Conservation (phyloP, 1,284 basidiomycete species). For the Afroboletus lepidellus region DNA sequence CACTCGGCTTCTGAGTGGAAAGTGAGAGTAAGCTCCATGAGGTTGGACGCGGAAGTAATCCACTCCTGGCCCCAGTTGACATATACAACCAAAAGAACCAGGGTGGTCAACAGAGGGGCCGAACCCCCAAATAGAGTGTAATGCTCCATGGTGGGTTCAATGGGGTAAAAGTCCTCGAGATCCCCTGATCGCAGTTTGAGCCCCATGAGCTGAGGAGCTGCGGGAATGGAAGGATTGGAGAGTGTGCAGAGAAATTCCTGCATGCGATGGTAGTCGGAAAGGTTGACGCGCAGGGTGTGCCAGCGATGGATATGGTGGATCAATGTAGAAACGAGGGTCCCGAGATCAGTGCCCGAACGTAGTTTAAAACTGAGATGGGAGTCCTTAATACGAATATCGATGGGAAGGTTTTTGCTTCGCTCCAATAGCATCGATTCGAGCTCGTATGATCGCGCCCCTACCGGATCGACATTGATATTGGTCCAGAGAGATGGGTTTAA, state of each 20-base stretch:
- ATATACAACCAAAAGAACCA: constrained; percentile 55
- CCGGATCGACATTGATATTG: constrained; percentile 12
- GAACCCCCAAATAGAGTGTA: constrained; percentile 52
- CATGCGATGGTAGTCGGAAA: constrained; percentile 54
- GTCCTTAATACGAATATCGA: constrained; percentile 24
- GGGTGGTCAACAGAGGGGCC: constrained; percentile 41
- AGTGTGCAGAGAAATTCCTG: constrained; percentile 18
- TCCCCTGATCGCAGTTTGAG: too few species aligned
- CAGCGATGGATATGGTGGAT: constrained; percentile 46
- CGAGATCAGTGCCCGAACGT: constrained; percentile 36
- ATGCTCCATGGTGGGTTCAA: constrained; percentile 35
- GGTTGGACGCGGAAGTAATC: constrained; percentile 37
- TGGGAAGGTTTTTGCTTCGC: constrained; percentile 28
- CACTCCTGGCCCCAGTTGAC: constrained; percentile 53
- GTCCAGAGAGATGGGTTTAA: constrained; percentile 33
- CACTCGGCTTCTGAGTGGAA: constrained; percentile 1
- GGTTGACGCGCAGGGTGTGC: constrained; percentile 44
- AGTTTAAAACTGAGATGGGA: too few species aligned
- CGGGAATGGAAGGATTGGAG: not conserved
- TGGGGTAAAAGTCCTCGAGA: constrained; percentile 41
- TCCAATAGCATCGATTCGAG: constrained; percentile 17
- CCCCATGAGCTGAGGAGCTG: not conserved
- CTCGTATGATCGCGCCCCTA: constrained; percentile 14
- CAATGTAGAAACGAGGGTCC: constrained; percentile 34
- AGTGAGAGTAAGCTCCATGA: too few species aligned